Conservation (phyloP, 176 grass and related monocot genomes). For the Lolium rigidum region DNA sequence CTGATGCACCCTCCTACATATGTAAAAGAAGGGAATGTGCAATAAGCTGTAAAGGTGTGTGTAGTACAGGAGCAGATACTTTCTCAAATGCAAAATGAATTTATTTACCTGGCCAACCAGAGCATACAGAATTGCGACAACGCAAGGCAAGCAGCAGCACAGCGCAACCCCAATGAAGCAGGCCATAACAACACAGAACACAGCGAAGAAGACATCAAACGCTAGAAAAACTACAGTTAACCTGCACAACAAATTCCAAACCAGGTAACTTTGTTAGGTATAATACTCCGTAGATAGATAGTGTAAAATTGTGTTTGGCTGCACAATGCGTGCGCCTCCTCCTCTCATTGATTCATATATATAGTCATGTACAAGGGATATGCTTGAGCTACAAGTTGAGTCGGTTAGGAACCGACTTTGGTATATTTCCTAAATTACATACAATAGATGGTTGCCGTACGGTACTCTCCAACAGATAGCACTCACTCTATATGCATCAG, state of each 20-base stretch:
- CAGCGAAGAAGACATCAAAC: conserved; percentile 86
- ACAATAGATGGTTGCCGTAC: too few relatives aligned
- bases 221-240: conserved; percentile 80
- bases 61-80: neutral
- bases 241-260: conserved; percentile 54
- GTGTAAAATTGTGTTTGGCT: too few relatives aligned
- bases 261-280: neutral
- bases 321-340: too few relatives aligned
- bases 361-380: too few relatives aligned
- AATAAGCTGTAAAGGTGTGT: neutral
- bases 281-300: too few relatives aligned
- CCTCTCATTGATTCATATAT: too few relatives aligned
- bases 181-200: conserved; percentile 84
- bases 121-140: conserved; percentile 94
- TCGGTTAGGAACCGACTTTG: too few relatives aligned
- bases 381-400: too few relatives aligned
- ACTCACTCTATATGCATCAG: too few relatives aligned
- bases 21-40: conserved; percentile 27
- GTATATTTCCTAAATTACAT: too few relatives aligned
- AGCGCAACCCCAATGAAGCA: conserved; percentile 94
- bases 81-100: neutral
- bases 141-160: conserved; percentile 95
- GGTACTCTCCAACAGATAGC: too few relatives aligned
- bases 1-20: conserved; percentile 89
- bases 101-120: conserved; percentile 80